Evolutionary conservation across 2,329 filamentous ascomycete species (phyloP), one percentile per base, ranked within the genome.

Genomic region (Colletotrichum graminicola): DNA sequence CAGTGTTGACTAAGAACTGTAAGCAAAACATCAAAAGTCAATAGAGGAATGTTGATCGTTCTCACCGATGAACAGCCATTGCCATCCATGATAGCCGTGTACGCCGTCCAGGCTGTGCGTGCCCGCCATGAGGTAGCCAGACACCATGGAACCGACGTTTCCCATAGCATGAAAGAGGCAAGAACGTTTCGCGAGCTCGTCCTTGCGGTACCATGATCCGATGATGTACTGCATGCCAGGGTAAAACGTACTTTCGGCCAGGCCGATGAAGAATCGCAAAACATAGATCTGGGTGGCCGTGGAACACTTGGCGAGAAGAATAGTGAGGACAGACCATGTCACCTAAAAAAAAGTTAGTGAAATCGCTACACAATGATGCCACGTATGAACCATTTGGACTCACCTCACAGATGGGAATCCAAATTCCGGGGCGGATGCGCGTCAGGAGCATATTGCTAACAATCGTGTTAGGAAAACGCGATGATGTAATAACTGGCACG

Each of bases 91-190:
- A 75, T 85, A 83, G 0, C 87, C 87, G 14, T 77, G 76, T 0
- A 84, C 78, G 0, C 87, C 87, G 41, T 86, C 85, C 0, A 89
- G 80, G 36, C 84, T 84, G 75, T 89, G 87, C 0, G 86, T 84
- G 0, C 84, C 87, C 0, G 87, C 84, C 78, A 88, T 87, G 0
- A 89, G 80, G 68, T 88, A 89, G 1, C 87, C 87, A n/a, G 85
- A 86, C 59, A 89, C 85, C 84, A 89, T 88, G n/a, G 81, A 79
- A 0, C 86, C 87, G 0, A 88, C 80, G 5, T 84, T 85, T 11
- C 86, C 85, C 34, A 84, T 85, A 0, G 87, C 82, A 64, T 85
- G 81, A 74, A 85, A 84, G 41, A 86, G 81, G 65, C 82, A 83
- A 0, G 82, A 80, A 6, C 88, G 83, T 74, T 89, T 89, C 65